Evolutionary conservation across 805 yeast species (phyloP).

Genomic region (Lipomyces oligophaga): DNA sequence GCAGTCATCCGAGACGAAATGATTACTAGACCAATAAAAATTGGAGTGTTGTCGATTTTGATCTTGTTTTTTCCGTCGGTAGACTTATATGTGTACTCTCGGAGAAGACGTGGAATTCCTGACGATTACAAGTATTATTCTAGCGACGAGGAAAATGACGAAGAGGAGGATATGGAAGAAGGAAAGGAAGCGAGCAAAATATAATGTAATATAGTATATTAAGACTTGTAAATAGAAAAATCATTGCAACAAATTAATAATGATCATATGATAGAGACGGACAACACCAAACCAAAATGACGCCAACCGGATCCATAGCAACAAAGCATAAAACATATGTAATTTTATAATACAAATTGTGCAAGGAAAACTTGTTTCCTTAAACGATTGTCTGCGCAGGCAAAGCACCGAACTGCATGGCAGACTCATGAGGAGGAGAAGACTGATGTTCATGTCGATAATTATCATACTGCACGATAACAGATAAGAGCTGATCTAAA

Average conservation of each 20-base stretch:
- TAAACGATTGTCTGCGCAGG: no score
- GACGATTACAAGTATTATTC: conserved; percentile 11
- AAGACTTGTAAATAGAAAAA: neutral
- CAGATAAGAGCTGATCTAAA: conserved; percentile 16
- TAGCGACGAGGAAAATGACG: conserved; percentile 13
- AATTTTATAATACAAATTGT: neutral
- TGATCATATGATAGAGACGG: neutral
- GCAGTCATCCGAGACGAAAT: conserved; percentile 9
- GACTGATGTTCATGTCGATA: conserved; percentile 1
- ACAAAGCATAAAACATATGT: neutral
- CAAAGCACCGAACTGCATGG: neutral
- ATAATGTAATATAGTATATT: no score
- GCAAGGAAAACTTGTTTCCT: no score
- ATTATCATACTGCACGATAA: conserved; percentile 16
- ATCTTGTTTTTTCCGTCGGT: conserved; percentile 15
- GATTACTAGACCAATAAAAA: conserved; percentile 6
- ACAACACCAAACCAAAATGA: neutral
- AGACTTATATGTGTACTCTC: conserved; percentile 11
- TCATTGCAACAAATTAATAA: no score
- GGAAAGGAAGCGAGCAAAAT: conserved; percentile 1
- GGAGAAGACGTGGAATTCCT: conserved; percentile 16
- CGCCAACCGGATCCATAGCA: neutral
- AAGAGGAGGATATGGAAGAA: conserved; percentile 1
- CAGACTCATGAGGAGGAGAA: neutral
- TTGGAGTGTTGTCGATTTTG: conserved; percentile 6